Conservation (phyloP, 441 rosid species). For the Pelargonium australe region DNA sequence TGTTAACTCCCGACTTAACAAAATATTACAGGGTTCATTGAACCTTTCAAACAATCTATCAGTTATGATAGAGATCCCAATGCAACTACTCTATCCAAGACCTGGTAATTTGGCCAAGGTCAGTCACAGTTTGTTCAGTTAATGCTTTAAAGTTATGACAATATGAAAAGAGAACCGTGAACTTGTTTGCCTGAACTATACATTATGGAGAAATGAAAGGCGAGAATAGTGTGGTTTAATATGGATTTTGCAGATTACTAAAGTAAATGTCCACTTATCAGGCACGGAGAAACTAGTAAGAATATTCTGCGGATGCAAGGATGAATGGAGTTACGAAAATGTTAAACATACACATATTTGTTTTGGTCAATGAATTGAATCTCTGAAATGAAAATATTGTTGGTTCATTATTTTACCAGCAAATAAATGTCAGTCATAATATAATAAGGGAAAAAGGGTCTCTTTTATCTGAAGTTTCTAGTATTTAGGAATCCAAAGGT, state of each 20-base stretch:
- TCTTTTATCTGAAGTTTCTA: background rate
- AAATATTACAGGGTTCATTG: background rate
- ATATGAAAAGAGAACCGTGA: background rate
- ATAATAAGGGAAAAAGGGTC: background rate
- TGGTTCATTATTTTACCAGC: background rate
- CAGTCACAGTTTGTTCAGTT: background rate
- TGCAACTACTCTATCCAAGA: background rate
- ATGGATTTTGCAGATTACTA: background rate
- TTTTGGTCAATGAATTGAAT: background rate
- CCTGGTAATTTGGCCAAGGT: background rate
- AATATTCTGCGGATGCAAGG: background rate
- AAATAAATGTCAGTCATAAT: background rate
- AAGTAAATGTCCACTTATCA: background rate
- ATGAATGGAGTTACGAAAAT: background rate
- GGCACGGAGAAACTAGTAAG: background rate
- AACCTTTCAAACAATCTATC: background rate
- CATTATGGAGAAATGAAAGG: background rate
- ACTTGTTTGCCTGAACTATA: background rate
- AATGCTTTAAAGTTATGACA: background rate
- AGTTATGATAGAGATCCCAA: background rate
- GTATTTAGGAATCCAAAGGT: conserved; percentile 2
- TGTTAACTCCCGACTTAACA: conserved; percentile 4
- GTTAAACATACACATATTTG: background rate
- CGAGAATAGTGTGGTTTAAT: background rate
- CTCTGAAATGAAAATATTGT: background rate